Base-by-base conservation (phyloP, 139 green algal genomes). In the Monoraphidium neglectum region DNA sequence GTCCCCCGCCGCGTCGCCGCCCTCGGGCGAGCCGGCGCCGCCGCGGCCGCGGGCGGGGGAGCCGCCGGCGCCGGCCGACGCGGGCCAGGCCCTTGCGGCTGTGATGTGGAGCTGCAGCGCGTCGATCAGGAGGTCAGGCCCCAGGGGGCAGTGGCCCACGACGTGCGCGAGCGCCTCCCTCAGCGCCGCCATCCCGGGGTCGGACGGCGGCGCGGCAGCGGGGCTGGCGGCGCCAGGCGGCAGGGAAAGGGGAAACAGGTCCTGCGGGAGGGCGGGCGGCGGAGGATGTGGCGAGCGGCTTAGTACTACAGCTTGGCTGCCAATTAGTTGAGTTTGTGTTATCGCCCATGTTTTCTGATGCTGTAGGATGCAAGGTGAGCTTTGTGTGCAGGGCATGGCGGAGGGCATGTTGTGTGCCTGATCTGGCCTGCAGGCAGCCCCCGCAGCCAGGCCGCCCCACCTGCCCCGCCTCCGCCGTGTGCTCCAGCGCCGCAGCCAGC, bases 91-190 rank as follows among this genome's bases (percentile, higher is more conserved):
- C 30, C 46, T 70, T n/a, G 37, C 57, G 59, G 37, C 28, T 6
- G 72, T 73, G n/a, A 79, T 67, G 26, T 79, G 73, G 24, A 79
- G 63, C 63, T 79, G 73, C 35, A 79, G 30, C 0, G 73, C 63
- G 37, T 74, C 73, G 5, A 79, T 62, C 4, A 79, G 46, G 5
- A 40, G 32, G 36, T 73, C 51, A 43, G 73, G 63, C 12, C 73
- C 73, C 33, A 46, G 8, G 6, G 73, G 73, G 63, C 73, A 79
- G 33, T 79, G 73, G 4, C 4, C 33, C 13, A 72, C 64, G 0
- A 79, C 46, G 21, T 72, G 62, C 63, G 56, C 12, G 24, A 79
- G n/a, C 35, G 72, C 63, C 15, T 79, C 73, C 8, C 57, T 35
- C 62, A 51, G 73, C 2, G 64, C 35, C 0, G 71, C 64, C 16